phyloP scores from a whole-genome alignment of 169 alveolate genomes.

The Miamiensis avidus region DNA sequence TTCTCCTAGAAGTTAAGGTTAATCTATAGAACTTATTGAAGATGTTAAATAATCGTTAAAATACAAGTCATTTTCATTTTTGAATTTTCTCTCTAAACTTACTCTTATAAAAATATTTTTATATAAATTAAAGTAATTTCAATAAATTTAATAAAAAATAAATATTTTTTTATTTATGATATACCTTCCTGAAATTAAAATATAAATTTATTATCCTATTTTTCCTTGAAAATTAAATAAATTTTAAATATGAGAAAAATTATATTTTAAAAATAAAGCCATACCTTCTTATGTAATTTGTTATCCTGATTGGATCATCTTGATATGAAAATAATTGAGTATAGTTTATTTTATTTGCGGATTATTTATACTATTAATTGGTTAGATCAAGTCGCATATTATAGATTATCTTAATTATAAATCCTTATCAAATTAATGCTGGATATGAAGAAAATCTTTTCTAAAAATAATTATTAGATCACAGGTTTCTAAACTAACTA shows the following conservation, averaged over 20 bases:
- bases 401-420: background rate
- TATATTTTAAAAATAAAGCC: no score
- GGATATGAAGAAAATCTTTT: slow-evolving; percentile 8
- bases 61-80: no score
- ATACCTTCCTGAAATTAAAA: background rate
- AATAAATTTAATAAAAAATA: no score
- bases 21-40: background rate
- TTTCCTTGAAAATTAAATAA: no score
- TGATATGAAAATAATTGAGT: slow-evolving; percentile 1
- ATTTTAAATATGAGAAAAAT: no score
- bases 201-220: no score
- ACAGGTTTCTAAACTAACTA: background rate
- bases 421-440: slow-evolving; percentile 1
- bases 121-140: no score
- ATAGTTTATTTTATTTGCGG: background rate
- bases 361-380: background rate
- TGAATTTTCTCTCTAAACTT: no score
- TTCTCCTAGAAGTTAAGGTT: background rate
- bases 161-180: no score
- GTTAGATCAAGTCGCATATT: background rate
- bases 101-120: background rate
- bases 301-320: background rate
- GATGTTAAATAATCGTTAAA: background rate
- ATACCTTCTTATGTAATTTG: slow-evolving; percentile 4
- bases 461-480: background rate